Evolutionary conservation across 2,329 filamentous ascomycete genomes (phyloP), one percentile per base, ranked within the genome.

Genomic region (Aureobasidium sp.): DNA sequence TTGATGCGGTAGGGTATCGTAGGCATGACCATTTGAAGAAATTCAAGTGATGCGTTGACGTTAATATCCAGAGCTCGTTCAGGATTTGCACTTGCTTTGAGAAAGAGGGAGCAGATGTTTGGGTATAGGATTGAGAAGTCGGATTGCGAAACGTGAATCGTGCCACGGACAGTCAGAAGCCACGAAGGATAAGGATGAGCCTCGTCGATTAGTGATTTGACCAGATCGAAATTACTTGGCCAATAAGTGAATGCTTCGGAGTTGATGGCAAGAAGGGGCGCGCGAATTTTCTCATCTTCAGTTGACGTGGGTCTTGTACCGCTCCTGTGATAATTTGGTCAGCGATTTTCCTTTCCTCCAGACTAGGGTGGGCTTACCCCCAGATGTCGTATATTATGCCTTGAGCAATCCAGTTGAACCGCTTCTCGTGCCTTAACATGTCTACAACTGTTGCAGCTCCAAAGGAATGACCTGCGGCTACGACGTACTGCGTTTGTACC

Each of bases 161-260:
- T 83, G 22, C 83, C 83, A 32, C 74, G 67, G 4, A 76, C 67
- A 0, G 74, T 76, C 42, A 74, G 62, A 0, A 75, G 64, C 62
- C 71, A 76, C 6, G 72, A 65, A 8, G 73, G 74, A 6, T 66
- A 67, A 5, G 59, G 56, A 71, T 22, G 75, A 74, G 73, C 77
- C 65, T 86, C 81, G 21, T 75, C 68, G 63, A 80, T 79, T 14
- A 86, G 69, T n/a, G n/a, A 0, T 71, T 69, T 57, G 77, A 72
- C 73, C 30, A 77, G 73, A 35, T 79, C 68, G 61, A 83, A 84
- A 56, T 85, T 86, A 2, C 74, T 71, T 19, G 78, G 74, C 83
- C 83, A 86, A 66, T 85, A 83, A 73, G 84, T 84, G 68, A 86
- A 86, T 0, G 81, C 83, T 64, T 86, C 83, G 5, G 76, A 80